These are phyloP conservation scores for Pseudofabraea citricarpa DNA, from an alignment of 2,329 filamentous ascomycete species.

Conservation along the genomic window DNA sequence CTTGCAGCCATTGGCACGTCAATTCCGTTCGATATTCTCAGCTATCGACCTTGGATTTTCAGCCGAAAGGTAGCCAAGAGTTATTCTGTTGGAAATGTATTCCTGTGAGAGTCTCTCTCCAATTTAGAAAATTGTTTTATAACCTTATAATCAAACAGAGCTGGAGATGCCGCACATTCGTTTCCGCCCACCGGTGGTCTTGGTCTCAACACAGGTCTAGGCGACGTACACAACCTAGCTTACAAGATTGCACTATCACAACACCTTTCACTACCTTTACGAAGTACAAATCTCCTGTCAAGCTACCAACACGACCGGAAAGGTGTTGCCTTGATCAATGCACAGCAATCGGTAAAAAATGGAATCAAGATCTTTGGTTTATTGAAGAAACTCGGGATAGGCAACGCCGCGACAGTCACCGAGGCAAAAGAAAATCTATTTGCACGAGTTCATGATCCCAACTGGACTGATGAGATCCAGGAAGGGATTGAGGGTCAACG, in stretches of 20 bases:
- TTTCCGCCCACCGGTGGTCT: conserved; percentile 14
- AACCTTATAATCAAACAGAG: no score
- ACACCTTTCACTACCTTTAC: conserved; percentile 22
- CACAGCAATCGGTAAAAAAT: conserved; percentile 38
- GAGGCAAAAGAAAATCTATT: conserved; percentile 27
- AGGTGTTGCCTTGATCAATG: conserved; percentile 34
- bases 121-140: no score
- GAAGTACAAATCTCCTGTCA: conserved; percentile 30
- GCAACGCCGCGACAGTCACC: conserved; percentile 24
- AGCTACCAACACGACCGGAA: conserved; percentile 33
- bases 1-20: conserved; percentile 28
- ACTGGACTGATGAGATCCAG: conserved; percentile 26
- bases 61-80: conserved; percentile 35
- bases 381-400: conserved; percentile 33
- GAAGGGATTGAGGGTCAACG: conserved; percentile 31
- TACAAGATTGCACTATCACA: conserved; percentile 32
- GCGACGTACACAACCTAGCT: conserved; percentile 35
- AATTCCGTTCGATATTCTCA: conserved; percentile 33
- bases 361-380: conserved; percentile 37
- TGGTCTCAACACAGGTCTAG: conserved; percentile 27
- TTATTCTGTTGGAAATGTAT: conserved; percentile 31
- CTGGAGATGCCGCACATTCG: conserved; percentile 15
- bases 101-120: conserved; percentile 34
- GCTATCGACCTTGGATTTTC: conserved; percentile 36
- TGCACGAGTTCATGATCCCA: conserved; percentile 24